Conservation (phyloP, 441 rosid genomes). For the Erysimum cheiri region DNA sequence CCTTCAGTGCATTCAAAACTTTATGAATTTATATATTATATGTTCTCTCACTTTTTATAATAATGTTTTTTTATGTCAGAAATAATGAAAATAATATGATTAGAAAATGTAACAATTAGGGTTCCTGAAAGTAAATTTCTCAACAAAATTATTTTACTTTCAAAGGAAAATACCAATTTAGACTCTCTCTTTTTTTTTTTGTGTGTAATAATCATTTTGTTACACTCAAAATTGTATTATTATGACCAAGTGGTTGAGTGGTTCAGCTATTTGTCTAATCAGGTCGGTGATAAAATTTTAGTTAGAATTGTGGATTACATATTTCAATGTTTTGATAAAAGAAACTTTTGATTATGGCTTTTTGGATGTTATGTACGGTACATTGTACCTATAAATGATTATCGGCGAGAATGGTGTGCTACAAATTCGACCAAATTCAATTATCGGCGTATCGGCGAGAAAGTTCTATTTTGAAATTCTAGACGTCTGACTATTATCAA, state of each 20-base stretch:
- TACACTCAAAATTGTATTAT: slow-evolving; percentile 28
- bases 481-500: slow-evolving; percentile 16
- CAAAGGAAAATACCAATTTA: neutral
- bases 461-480: slow-evolving; percentile 16
- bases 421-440: slow-evolving; percentile 27
- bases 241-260: neutral
- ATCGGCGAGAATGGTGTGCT: slow-evolving; percentile 6
- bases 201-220: slow-evolving; percentile 2
- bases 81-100: neutral
- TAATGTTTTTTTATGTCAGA: slow-evolving; percentile 34
- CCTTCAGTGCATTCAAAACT: slow-evolving; percentile 36
- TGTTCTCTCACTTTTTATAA: slow-evolving; percentile 4
- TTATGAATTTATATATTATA: slow-evolving; percentile 11
- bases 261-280: neutral
- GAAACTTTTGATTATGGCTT: neutral
- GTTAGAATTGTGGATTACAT: neutral
- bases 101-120: slow-evolving; percentile 21
- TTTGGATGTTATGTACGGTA: slow-evolving; percentile 15
- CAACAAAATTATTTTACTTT: slow-evolving; percentile 7
- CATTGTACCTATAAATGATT: slow-evolving; percentile 17
- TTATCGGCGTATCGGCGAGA: neutral
- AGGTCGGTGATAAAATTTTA: neutral
- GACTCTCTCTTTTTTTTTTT: neutral
- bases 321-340: neutral
- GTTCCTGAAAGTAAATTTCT: slow-evolving; percentile 24